Percentiles rank a stretch among this genome's conserved stretches.
Evolutionary conservation across 1,284 basidiomycete species (phyloP).

Genomic region (Gastroboletus turbinatus): DNA sequence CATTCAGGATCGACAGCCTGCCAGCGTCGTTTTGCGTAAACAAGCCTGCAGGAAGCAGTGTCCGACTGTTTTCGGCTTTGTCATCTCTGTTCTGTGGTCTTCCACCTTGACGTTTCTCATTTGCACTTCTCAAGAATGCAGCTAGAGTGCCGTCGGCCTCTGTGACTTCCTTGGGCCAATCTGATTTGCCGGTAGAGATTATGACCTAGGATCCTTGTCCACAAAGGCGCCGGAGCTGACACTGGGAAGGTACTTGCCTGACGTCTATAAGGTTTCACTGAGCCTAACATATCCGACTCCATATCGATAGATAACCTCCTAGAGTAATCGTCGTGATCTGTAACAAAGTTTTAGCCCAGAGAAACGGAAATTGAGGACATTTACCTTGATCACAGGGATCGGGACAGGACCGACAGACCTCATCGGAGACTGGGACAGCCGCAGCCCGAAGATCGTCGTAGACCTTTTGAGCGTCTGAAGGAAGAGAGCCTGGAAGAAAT

Average conservation of each 20-base stretch:
- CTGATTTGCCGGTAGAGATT: conserved; percentile 85
- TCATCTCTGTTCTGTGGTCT: conserved; percentile 23
- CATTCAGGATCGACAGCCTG: conserved; percentile 75
- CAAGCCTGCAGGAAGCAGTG: conserved; percentile 46
- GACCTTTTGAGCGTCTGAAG: conserved; percentile 34
- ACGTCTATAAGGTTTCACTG: conserved; percentile 77
- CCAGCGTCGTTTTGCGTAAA: conserved; percentile 55
- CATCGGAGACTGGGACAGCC: conserved; percentile 66
- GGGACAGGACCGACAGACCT: conserved; percentile 72
- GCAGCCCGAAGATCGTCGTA: conserved; percentile 46
- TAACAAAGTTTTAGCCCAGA: conserved; percentile 11
- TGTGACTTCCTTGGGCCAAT: conserved; percentile 82
- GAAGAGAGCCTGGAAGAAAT: conserved; percentile 18
- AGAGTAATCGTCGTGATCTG: conserved; percentile 75
- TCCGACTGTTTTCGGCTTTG: conserved; percentile 19
- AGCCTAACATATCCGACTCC: conserved; percentile 78
- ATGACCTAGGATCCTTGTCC: conserved; percentile 52
- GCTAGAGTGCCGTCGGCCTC: conserved; percentile 68
- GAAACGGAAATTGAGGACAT: conserved; percentile 1
- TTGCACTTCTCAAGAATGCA: conserved; percentile 50
- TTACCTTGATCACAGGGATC: conserved; percentile 76
- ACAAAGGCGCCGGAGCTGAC: background rate
- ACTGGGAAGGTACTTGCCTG: conserved; percentile 50
- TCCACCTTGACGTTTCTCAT: conserved; percentile 20
- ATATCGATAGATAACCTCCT: conserved; percentile 72